Conservation (phyloP, 1,139 yeast genomes). For the Diutina neorugosa region DNA sequence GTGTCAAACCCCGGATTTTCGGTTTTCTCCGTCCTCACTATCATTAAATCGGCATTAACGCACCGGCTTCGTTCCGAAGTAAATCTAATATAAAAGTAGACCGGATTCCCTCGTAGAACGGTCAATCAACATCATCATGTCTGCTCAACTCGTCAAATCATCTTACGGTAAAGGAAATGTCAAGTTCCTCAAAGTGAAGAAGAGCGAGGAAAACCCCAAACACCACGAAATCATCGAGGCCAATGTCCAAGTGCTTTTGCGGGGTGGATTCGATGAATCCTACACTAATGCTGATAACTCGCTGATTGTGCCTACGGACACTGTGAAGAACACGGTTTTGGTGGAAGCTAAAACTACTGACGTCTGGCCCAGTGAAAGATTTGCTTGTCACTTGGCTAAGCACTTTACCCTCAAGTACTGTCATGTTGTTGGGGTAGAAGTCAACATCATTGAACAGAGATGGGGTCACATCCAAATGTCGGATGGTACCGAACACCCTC, state of each 20-base stretch:
- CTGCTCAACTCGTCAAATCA: slow-evolving; percentile 8
- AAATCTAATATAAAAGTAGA: no score
- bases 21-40: not conserved
- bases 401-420: slow-evolving; percentile 68
- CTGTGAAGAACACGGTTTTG: slow-evolving; percentile 80
- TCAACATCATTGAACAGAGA: slow-evolving; percentile 54
- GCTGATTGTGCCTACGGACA: slow-evolving; percentile 87
- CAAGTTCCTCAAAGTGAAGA: slow-evolving; percentile 77
- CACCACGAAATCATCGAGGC: slow-evolving; percentile 79
- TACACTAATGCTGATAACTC: slow-evolving; percentile 83
- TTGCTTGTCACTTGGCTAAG: slow-evolving; percentile 73
- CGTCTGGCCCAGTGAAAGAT: slow-evolving; percentile 83
- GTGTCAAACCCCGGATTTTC: not conserved
- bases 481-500: slow-evolving; percentile 63
- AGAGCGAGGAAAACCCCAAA: slow-evolving; percentile 55
- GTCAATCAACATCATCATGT: not conserved
- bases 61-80: not conserved
- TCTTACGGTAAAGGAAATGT: slow-evolving; percentile 87
- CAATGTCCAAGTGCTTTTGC: slow-evolving; percentile 60
- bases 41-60: not conserved
- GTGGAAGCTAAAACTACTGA: slow-evolving; percentile 72
- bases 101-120: not conserved
- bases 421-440: slow-evolving; percentile 63
- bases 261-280: slow-evolving; percentile 66
- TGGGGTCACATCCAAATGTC: slow-evolving; percentile 29